These are phyloP conservation scores for Aspergillus flavus DNA, from an alignment of 2,329 filamentous ascomycete genomes.

Conservation along the genomic window DNA sequence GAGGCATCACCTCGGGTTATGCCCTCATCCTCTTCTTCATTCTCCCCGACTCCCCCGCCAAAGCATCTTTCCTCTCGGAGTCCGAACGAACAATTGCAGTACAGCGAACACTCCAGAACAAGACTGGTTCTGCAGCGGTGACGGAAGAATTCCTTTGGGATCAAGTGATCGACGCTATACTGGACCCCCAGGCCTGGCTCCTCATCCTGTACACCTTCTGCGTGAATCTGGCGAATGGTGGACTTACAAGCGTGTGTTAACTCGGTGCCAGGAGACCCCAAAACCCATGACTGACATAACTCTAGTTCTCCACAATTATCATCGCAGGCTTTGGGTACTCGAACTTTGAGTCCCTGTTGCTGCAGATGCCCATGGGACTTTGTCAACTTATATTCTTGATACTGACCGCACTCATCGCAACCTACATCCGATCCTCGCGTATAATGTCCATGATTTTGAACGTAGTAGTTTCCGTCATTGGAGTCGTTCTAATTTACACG, in stretches of 20 bases:
- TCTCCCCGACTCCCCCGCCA: slow-evolving; percentile 35
- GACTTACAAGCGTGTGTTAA: slow-evolving; percentile 30
- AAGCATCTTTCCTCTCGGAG: slow-evolving; percentile 45
- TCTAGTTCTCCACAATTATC: slow-evolving; percentile 36
- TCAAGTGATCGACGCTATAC: slow-evolving; percentile 41
- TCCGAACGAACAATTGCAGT: slow-evolving; percentile 52
- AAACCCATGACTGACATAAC: background rate
- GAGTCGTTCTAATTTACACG: slow-evolving; percentile 38
- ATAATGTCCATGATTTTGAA: slow-evolving; percentile 32
- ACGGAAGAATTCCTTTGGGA: slow-evolving; percentile 52
- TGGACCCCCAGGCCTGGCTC: slow-evolving; percentile 36
- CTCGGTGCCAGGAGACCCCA: too few species aligned
- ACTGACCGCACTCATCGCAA: slow-evolving; percentile 31
- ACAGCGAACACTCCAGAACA: slow-evolving; percentile 54
- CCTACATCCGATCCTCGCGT: slow-evolving; percentile 31
- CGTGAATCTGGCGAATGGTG: slow-evolving; percentile 38
- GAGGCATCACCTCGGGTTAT: slow-evolving; percentile 29
- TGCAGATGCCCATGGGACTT: slow-evolving; percentile 41
- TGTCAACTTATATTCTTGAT: slow-evolving; percentile 38
- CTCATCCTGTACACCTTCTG: slow-evolving; percentile 35
- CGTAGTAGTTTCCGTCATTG: slow-evolving; percentile 32
- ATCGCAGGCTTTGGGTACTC: slow-evolving; percentile 44
- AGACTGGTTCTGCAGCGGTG: slow-evolving; percentile 47
- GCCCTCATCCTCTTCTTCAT: slow-evolving; percentile 23
- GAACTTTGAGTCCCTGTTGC: slow-evolving; percentile 36